Percentiles rank a stretch among this genome's conserved stretches.
phyloP scores from a whole-genome alignment of 2,329 filamentous ascomycete genomes.

The Aureobasidium musti region DNA sequence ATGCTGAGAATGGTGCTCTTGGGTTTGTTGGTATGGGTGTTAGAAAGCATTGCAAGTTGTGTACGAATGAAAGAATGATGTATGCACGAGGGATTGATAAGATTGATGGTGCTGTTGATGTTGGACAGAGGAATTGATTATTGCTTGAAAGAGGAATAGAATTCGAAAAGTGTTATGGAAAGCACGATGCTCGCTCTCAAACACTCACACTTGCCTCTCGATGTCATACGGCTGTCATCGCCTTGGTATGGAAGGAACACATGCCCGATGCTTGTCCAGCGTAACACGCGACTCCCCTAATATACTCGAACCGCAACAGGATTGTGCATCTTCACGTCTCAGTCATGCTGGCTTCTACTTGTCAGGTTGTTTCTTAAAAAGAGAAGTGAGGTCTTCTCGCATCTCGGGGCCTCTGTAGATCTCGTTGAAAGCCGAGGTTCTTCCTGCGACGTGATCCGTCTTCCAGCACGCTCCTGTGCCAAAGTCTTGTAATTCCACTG shows the following conservation, averaged over 20 bases:
- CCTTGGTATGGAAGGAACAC: not conserved
- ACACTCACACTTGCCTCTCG: not conserved
- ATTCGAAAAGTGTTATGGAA: not conserved
- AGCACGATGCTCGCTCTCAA: not conserved
- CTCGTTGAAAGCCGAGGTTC: not conserved
- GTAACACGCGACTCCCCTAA: not conserved
- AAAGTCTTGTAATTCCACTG: too few relatives aligned
- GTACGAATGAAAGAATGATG: not conserved
- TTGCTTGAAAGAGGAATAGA: not conserved
- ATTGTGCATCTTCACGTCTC: not conserved
- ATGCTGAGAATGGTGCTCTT: not conserved
- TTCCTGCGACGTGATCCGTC: not conserved
- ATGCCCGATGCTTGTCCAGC: too few relatives aligned
- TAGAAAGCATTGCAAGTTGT: not conserved
- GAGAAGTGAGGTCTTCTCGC: not conserved
- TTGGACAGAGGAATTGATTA: not conserved
- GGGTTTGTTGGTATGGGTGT: not conserved
- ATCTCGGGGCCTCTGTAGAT: not conserved
- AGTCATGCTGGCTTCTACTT: not conserved
- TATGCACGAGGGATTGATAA: not conserved
- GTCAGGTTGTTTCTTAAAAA: not conserved
- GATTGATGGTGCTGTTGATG: not conserved
- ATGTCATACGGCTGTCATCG: conserved; percentile 5
- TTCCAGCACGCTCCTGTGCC: too few relatives aligned
- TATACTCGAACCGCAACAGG: not conserved